A percentile compares a stretch with the other conserved stretches of the same genome.
phyloP scores from a whole-genome alignment of 225 moss, liverwort and hornwort genomes.

The Rhytidiadelphus loreus region DNA sequence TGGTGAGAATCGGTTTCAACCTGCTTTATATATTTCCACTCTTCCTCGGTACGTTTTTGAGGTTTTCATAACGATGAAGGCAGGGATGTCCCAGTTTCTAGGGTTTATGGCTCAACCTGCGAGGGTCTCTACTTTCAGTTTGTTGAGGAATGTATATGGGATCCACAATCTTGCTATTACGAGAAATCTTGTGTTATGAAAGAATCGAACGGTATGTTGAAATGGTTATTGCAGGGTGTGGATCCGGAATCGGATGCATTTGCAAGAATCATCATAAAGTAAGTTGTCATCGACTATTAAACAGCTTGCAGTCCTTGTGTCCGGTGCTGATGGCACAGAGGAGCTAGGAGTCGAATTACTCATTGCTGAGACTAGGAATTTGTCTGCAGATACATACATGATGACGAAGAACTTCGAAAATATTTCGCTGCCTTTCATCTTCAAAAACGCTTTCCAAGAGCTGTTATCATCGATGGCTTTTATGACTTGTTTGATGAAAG shows the following conservation, averaged over 20 bases:
- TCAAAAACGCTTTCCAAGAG: constrained; percentile 54
- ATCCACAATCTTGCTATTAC: not conserved
- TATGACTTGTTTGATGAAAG: constrained; percentile 63
- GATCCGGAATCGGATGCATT: constrained; percentile 53
- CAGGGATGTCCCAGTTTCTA: not conserved
- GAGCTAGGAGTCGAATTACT: not conserved
- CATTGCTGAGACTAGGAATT: not conserved
- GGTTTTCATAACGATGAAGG: not conserved
- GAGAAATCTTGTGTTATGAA: not conserved
- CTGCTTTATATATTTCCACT: not conserved
- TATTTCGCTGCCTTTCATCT: constrained; percentile 94
- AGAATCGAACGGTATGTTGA: not conserved
- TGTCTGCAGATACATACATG: constrained; percentile 52
- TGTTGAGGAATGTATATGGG: not conserved
- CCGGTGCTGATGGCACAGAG: not conserved
- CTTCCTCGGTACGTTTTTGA: not conserved
- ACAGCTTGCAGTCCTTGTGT: not conserved
- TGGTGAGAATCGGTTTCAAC: not conserved
- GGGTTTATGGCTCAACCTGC: not conserved
- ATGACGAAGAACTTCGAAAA: constrained; percentile 70
- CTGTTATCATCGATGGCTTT: constrained; percentile 81
- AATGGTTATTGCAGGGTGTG: constrained; percentile 50
- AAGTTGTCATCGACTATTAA: not conserved
- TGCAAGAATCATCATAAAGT: constrained; percentile 85
- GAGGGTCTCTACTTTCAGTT: not conserved